Evolutionary conservation across 352 stramenopile genomes (phyloP).

Genomic region (Pilasporangium apinafurcum): DNA sequence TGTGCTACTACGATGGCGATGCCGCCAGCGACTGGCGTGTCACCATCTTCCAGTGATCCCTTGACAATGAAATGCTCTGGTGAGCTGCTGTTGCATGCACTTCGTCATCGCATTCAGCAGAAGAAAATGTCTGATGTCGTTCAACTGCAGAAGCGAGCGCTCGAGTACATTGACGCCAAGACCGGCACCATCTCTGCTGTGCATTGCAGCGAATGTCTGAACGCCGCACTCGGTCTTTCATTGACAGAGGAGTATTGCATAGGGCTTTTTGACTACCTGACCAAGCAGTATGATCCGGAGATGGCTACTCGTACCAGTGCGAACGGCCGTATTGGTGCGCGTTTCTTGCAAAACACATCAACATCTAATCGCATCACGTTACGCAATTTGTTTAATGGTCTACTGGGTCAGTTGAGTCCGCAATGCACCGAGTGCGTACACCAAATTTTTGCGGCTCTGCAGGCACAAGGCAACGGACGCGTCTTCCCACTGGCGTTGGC

Average conservation of each 20-base stretch:
- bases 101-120: slow-evolving; percentile 42
- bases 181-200: slow-evolving; percentile 33
- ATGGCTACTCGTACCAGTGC: neutral
- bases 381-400: slow-evolving; percentile 25
- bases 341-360: slow-evolving; percentile 30
- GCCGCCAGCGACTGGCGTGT: neutral
- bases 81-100: slow-evolving; percentile 31
- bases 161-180: slow-evolving; percentile 51
- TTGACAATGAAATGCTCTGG: slow-evolving; percentile 9
- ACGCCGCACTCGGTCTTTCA: slow-evolving; percentile 22
- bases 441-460: slow-evolving; percentile 39
- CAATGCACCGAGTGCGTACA: slow-evolving; percentile 20
- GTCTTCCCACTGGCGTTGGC: slow-evolving; percentile 59
- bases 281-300: slow-evolving; percentile 4
- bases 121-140: slow-evolving; percentile 37
- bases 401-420: slow-evolving; percentile 35
- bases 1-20: slow-evolving; percentile 17
- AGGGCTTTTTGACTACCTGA: slow-evolving; percentile 43
- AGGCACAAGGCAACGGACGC: slow-evolving; percentile 37
- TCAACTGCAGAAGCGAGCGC: slow-evolving; percentile 30
- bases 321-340: slow-evolving; percentile 15
- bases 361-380: slow-evolving; percentile 17
- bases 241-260: slow-evolving; percentile 37
- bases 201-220: slow-evolving; percentile 33
- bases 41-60: neutral